Base-by-base conservation (phyloP, 768 basidiomycete species). In the Lactarius evosmus region DNA sequence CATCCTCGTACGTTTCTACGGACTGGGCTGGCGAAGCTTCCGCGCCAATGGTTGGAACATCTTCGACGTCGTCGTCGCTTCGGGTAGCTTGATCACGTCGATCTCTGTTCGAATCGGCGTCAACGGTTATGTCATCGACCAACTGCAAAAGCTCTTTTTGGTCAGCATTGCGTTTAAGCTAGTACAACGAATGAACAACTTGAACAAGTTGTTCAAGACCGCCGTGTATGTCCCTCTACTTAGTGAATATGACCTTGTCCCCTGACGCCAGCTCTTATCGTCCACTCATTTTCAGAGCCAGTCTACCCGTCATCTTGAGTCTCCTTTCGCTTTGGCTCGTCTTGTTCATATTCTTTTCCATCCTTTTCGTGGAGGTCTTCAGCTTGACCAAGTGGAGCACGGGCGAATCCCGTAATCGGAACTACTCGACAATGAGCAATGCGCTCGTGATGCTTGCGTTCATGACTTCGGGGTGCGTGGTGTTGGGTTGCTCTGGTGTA, bases 151-250 rank as follows among this genome's bases (percentile, higher is more conserved):
- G 75, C 80, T 98, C 11, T 98, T 98, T 76, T 82, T 98, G 32
- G 94, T 95, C 70, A 85, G 88, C 69, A 93, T 98, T 63, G 87
- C 93, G 0, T 89, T 98, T 82, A 98, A 98, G 74, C 83, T 98
- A 12, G 91, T 97, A 0, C 93, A 98, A 70, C 82, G 90, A 46
- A 88, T 88, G 64, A 87, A 92, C 70, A 86, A 85, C 66, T 78
- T 98, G 66, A 98, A 98, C 71, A 93, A 95, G 77, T 79, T 98
- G 19, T 98, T 98, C 83, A 98, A 98, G 78, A 97, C 94, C 19
- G 91, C 92, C 6, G 84, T 91, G 93, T 96, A 79, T 56, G 94
- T 80, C 9, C 49, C 6, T 9, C 7, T n/a, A 9, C n/a, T 49
- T 25, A n/a, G 7, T 46, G 22, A 25, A 25, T 22, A 22, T 14